Percentiles rank a stretch among this genome's conserved stretches.
These are phyloP conservation scores for Rhodamnia rubescens DNA, from an alignment of 345 rosid species.

Conservation along the genomic window DNA sequence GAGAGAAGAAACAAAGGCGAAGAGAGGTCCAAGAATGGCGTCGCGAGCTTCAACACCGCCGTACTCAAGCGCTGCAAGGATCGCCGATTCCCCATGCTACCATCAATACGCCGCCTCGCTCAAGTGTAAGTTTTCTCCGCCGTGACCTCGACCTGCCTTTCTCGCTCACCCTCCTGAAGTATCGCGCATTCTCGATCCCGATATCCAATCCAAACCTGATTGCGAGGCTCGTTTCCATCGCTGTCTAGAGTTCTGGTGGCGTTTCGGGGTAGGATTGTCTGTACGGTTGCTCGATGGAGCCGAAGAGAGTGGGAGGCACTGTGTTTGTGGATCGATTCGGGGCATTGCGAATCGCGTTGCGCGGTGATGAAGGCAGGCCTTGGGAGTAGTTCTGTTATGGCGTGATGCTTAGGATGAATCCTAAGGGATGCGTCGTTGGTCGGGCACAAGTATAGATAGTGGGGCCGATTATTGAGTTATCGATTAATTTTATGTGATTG, in stretches of 20 bases:
- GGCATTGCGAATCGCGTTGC: neutral
- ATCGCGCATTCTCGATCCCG: too few relatives aligned
- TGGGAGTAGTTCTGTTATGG: neutral
- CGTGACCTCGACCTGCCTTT: neutral
- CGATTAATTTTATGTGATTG: neutral
- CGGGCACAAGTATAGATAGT: too few relatives aligned
- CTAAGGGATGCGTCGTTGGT: neutral
- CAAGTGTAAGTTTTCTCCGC: conserved; percentile 37
- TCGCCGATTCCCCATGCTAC: conserved; percentile 74
- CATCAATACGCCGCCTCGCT: conserved; percentile 79
- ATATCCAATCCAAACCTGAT: too few relatives aligned
- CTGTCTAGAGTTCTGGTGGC: neutral
- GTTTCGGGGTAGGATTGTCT: neutral
- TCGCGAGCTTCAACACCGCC: conserved; percentile 33
- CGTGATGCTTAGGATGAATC: neutral
- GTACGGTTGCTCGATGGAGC: neutral
- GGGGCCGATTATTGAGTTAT: neutral
- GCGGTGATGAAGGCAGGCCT: neutral
- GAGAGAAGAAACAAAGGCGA: neutral
- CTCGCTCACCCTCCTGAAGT: neutral
- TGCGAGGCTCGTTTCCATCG: too few relatives aligned
- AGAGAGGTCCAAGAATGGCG: conserved; percentile 4
- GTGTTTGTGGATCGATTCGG: neutral
- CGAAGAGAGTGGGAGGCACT: neutral
- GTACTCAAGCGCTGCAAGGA: conserved; percentile 66